A percentile compares a stretch with the other conserved stretches of the same genome.
Conservation (phyloP, 2,329 filamentous ascomycete species). For the Xylariomycetidae sp. region DNA sequence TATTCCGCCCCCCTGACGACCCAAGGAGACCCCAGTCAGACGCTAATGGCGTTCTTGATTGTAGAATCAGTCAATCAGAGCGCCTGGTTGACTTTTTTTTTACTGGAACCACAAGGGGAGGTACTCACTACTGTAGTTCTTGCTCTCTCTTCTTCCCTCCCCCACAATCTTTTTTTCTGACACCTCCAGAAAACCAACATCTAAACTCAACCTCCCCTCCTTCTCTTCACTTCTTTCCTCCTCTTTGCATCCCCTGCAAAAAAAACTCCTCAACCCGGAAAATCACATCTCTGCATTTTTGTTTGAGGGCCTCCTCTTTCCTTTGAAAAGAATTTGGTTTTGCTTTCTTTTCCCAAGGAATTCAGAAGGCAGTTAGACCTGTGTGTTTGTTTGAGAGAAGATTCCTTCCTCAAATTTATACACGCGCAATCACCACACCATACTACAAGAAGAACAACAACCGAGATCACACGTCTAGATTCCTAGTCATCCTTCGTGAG, state of each 20-base stretch:
- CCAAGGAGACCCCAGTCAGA: no score
- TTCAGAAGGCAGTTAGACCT: slow-evolving; percentile 28
- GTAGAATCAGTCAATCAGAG: no score
- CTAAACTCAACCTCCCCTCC: slow-evolving; percentile 18
- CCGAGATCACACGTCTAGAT: no score
- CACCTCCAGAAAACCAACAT: slow-evolving; percentile 5
- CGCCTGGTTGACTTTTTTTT: no score
- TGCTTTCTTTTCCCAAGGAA: slow-evolving; percentile 38
- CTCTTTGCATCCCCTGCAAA: slow-evolving; percentile 12
- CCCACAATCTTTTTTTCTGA: slow-evolving; percentile 18
- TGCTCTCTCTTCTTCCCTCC: slow-evolving; percentile 19
- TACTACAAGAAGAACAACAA: no score
- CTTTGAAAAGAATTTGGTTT: slow-evolving; percentile 39
- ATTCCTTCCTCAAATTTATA: no score
- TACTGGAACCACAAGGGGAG: no score
- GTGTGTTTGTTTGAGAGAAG: no score
- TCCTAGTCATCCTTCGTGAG: no score
- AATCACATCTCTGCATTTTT: slow-evolving; percentile 23
- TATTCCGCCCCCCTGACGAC: no score
- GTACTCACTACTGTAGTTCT: not conserved
- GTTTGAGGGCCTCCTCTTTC: slow-evolving; percentile 31
- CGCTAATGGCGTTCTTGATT: no score
- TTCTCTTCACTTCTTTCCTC: slow-evolving; percentile 10
- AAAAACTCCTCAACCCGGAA: slow-evolving; percentile 23
- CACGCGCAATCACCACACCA: slow-evolving; percentile 24